Percentiles rank a stretch among this genome's conserved stretches.
Evolutionary conservation across 2,329 filamentous ascomycete species (phyloP).

Genomic region (Paecilomyces sp.): DNA sequence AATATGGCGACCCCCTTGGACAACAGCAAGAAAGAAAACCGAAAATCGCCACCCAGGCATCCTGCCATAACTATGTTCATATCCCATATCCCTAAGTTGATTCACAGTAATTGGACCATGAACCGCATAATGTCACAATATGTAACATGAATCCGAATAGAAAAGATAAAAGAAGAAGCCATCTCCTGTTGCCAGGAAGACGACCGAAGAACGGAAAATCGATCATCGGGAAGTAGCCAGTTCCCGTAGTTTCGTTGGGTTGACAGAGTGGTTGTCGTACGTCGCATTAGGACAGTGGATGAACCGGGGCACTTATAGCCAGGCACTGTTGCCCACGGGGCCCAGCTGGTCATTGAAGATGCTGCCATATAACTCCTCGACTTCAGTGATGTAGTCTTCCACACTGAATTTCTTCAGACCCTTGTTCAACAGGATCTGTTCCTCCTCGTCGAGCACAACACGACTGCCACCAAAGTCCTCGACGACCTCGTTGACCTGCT

Average conservation of each 20-base stretch:
- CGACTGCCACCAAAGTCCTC: conserved; percentile 71
- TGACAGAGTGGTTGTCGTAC: background rate
- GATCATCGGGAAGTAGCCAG: background rate
- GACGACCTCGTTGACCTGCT: conserved; percentile 84
- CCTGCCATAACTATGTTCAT: background rate
- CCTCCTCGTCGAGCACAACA: conserved; percentile 64
- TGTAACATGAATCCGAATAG: background rate
- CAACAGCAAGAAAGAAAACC: background rate
- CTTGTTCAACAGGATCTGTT: conserved; percentile 59
- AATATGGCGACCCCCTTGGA: background rate
- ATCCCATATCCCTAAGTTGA: background rate
- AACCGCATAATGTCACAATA: background rate
- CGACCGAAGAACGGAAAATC: background rate
- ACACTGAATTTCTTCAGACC: conserved; percentile 69
- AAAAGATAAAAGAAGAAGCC: background rate
- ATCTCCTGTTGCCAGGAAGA: background rate
- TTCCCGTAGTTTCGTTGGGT: background rate
- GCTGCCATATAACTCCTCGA: conserved; percentile 59
- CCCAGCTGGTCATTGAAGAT: conserved; percentile 48
- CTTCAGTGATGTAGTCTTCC: conserved; percentile 76
- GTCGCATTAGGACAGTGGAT: background rate
- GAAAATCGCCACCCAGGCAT: background rate
- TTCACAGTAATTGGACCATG: background rate
- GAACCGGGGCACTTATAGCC: conserved; percentile 24
- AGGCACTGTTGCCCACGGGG: conserved; percentile 25